phyloP scores from a whole-genome alignment of 2,329 filamentous ascomycete species.

The Blastomyces emzantsi region DNA sequence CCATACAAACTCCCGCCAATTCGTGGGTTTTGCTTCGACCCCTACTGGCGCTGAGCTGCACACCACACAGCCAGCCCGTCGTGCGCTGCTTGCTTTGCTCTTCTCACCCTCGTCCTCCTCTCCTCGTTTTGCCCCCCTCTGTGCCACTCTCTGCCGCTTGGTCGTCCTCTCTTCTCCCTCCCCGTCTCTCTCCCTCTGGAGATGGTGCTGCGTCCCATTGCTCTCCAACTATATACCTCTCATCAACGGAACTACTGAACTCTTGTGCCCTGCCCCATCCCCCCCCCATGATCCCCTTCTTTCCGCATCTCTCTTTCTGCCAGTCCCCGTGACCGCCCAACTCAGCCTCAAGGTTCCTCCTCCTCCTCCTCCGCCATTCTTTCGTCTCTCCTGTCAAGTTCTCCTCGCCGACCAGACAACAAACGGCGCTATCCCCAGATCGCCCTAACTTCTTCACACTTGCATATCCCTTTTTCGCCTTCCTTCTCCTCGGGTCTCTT shows the following conservation, averaged over 20 bases:
- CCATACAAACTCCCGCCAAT: too few relatives aligned
- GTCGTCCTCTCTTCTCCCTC: not conserved
- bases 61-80: not conserved
- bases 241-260: constrained; percentile 6
- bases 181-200: not conserved
- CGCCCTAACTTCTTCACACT: not conserved
- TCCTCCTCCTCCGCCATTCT: not conserved
- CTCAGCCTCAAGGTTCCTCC: not conserved
- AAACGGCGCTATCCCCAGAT: not conserved
- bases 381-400: not conserved
- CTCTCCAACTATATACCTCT: constrained; percentile 4
- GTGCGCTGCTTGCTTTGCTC: not conserved
- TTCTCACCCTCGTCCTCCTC: not conserved
- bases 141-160: not conserved
- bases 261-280: not conserved
- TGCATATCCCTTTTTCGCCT: not conserved
- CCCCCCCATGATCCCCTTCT: not conserved
- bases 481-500: not conserved
- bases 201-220: constrained; percentile 7
- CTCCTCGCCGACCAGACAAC: not conserved
- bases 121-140: not conserved
- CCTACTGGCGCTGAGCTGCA: not conserved
- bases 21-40: not conserved
- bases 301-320: not conserved
- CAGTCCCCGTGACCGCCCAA: not conserved